Conservation (phyloP, 768 basidiomycete species). For the Cystofilobasidium capitatum region DNA sequence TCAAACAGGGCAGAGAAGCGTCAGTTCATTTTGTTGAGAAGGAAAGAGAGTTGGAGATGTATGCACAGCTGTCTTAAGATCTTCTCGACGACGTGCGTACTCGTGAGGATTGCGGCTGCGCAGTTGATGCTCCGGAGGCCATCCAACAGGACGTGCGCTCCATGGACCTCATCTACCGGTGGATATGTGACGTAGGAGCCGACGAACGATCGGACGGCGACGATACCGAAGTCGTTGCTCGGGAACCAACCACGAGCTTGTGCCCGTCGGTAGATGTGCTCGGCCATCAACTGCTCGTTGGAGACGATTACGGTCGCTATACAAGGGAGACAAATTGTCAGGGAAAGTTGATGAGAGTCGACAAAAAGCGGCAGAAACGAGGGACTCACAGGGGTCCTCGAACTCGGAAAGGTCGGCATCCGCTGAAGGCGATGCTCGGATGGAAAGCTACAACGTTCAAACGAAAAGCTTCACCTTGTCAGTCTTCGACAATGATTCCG, state of each 20-base stretch:
- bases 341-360: no score
- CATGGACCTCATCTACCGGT: constrained; percentile 24
- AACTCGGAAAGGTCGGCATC: not conserved
- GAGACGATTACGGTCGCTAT: not conserved
- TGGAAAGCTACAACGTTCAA: no score
- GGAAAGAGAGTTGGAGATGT: not conserved
- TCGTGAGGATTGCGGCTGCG: constrained; percentile 67
- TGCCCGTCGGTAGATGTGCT: constrained; percentile 12
- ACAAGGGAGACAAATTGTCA: not conserved
- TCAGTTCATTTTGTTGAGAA: not conserved
- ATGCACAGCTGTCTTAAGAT: constrained; percentile 35
- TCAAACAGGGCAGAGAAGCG: not conserved
- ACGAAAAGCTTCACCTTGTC: no score
- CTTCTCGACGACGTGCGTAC: constrained; percentile 33
- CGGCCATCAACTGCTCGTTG: constrained; percentile 3
- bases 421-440: not conserved
- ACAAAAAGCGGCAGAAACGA: no score
- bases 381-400: not conserved
- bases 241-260: constrained; percentile 3
- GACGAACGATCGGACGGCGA: constrained; percentile 33
- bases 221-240: constrained; percentile 4
- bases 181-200: constrained; percentile 14
- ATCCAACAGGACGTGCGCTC: constrained; percentile 43
- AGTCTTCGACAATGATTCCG: no score
- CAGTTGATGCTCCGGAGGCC: constrained; percentile 67